Evolutionary conservation across 2,329 filamentous ascomycete species (phyloP).

Genomic region (Ceratocystis destructans): DNA sequence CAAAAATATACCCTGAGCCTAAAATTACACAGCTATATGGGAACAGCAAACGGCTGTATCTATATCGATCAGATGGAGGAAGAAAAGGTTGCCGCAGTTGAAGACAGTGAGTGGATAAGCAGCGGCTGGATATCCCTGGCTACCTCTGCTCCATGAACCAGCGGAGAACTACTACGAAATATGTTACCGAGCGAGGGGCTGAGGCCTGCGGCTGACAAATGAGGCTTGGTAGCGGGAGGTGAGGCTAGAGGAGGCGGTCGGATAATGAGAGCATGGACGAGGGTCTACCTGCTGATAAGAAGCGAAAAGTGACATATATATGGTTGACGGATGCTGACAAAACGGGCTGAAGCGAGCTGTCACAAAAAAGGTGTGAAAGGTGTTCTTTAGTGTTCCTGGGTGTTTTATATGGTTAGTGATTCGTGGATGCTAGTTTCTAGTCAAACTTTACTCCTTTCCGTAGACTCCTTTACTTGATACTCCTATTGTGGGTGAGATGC

Average conservation of each 20-base stretch:
- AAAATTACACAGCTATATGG: not conserved
- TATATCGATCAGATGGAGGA: not conserved
- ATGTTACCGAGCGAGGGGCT: not conserved
- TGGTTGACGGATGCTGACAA: not conserved
- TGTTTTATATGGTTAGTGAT: no score
- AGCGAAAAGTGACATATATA: not conserved
- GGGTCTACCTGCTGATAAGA: not conserved
- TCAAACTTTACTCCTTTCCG: no score
- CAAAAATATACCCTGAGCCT: not conserved
- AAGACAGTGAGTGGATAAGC: no score
- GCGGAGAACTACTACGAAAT: not conserved
- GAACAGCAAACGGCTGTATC: not conserved
- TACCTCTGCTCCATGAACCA: no score
- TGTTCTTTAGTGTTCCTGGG: no score
- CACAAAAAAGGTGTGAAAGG: not conserved
- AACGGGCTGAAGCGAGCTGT: not conserved
- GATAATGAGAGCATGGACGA: not conserved
- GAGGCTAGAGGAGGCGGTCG: not conserved
- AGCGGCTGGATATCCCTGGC: no score
- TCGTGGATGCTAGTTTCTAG: no score
- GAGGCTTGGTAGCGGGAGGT: not conserved
- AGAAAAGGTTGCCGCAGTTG: no score
- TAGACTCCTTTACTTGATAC: not conserved
- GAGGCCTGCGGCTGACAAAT: not conserved
- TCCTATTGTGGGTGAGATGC: not conserved